These are phyloP conservation scores for Paulownia fortunei DNA, from an alignment of 257 asterid species.

Conservation along the genomic window DNA sequence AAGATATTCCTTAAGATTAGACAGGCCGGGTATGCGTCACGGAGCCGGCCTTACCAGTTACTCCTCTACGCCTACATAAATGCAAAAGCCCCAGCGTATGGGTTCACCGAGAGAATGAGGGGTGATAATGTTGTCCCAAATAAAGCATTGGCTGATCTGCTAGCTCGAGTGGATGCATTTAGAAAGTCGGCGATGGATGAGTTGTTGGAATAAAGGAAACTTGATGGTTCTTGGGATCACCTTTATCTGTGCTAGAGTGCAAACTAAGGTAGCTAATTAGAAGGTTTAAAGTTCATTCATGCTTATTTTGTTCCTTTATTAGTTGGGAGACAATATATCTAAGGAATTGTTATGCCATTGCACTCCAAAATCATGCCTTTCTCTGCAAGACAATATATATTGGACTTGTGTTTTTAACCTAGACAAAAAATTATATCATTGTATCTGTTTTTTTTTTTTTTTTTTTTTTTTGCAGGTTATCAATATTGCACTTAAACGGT, in stretches of 20 bases:
- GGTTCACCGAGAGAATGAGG: conserved; percentile 67
- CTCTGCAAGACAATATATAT: not conserved
- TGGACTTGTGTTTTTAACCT: not conserved
- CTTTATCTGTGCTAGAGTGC: not conserved
- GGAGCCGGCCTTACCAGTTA: conserved; percentile 42
- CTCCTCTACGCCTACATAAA: conserved; percentile 69
- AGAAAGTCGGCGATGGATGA: conserved; percentile 49
- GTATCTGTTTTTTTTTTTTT: not conserved
- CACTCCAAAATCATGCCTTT: not conserved
- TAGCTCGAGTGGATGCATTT: conserved; percentile 56
- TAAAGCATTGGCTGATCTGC: conserved; percentile 38
- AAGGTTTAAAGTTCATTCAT: not conserved
- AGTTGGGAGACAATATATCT: not conserved
- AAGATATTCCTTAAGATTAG: conserved; percentile 63
- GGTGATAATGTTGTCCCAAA: conserved; percentile 65
- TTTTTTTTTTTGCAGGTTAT: too few species aligned
- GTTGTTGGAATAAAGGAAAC: conserved; percentile 57
- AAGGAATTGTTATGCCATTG: not conserved
- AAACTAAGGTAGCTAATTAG: not conserved
- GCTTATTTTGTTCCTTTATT: not conserved
- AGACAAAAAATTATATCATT: not conserved
- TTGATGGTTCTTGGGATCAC: not conserved
- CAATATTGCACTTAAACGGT: too few species aligned
- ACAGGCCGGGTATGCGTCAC: conserved; percentile 50
- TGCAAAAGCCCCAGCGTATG: conserved; percentile 71